Percentiles rank a stretch among this genome's conserved stretches.
These are phyloP conservation scores for Rhodotorula sp. DNA, from an alignment of 1,284 basidiomycete species.

Conservation along the genomic window DNA sequence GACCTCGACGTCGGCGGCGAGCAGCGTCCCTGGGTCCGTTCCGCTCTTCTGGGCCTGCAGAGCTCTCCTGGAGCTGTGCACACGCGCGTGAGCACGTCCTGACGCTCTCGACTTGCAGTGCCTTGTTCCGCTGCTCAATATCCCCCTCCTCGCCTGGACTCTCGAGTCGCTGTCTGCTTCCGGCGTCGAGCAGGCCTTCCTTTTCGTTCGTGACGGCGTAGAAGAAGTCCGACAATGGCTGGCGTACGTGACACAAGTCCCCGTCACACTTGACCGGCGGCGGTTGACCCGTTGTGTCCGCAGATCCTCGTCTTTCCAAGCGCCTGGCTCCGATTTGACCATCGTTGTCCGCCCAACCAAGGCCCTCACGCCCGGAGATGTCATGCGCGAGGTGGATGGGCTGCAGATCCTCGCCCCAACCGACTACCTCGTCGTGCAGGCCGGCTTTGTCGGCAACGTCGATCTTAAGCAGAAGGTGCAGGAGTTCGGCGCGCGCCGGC, in stretches of 20 bases:
- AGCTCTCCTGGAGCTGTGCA: background rate
- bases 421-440: conserved; percentile 91
- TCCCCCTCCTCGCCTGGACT: conserved; percentile 91
- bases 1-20: conserved; percentile 34
- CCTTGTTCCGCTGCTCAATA: conserved; percentile 89
- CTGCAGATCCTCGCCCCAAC: conserved; percentile 70
- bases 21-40: conserved; percentile 42
- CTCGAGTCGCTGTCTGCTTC: conserved; percentile 88
- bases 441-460: conserved; percentile 91
- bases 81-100: background rate
- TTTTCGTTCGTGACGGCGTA: conserved; percentile 81
- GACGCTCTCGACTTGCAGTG: conserved; percentile 59
- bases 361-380: conserved; percentile 90
- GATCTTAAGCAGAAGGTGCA: conserved; percentile 84
- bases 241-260: conserved; percentile 59
- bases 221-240: conserved; percentile 78
- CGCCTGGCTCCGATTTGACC: conserved; percentile 26
- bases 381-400: conserved; percentile 93
- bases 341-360: conserved; percentile 49
- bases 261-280: background rate
- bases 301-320: conserved; percentile 1
- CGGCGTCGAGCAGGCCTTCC: conserved; percentile 92
- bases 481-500: conserved; percentile 50
- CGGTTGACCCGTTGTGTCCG: conserved; percentile 11
- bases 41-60: too few relatives aligned